Base-by-base conservation (phyloP, 257 asterid genomes). In the Solanum verrucosum region DNA sequence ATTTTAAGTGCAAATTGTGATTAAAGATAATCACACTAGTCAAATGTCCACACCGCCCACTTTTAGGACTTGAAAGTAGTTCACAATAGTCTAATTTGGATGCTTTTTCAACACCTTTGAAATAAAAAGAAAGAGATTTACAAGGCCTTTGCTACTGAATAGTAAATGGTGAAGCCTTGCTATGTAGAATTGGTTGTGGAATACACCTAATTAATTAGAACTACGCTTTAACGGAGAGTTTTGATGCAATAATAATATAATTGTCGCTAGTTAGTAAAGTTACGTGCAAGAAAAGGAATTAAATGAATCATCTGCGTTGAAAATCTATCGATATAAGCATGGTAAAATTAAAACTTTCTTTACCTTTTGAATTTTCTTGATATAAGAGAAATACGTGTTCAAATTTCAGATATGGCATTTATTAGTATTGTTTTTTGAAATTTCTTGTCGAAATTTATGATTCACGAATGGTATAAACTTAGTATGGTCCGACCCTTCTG, bases 31-130 rank as follows among this genome's bases (percentile, higher is more conserved):
- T 78, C 1, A 11, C 16, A 44, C n/a, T 79, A 44, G 85, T 81
- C 85, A 81, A 81, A 81, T 29, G 85, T 81, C 42, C 68, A 81
- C 85, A 49, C 85, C 85, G 85, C 85, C 85, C 70, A 81, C 40
- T 49, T 29, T 31, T 29, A 81, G 27, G 70, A 81, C 85, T 81
- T 18, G 85, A 46, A 49, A 81, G 29, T 49, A 81, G 85, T 18
- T 49, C 68, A 8, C 29, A 18, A 18, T 46, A 9, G 85, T 81
- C 85, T 29, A 81, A 46, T 49, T 49, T 81, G 68, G 70, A 81
- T 46, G 29, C 29, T 46, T 44, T 46, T 81, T 81, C 85, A 46
- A 27, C 40, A 16, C 18, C 85, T 44, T 81, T 25, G 68, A 9
- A 46, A 16, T 1, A 44, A 46, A 27, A 2, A 52, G 23, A 52